Conservation (phyloP, 768 basidiomycete genomes). For the Hygrocybe punicea region DNA sequence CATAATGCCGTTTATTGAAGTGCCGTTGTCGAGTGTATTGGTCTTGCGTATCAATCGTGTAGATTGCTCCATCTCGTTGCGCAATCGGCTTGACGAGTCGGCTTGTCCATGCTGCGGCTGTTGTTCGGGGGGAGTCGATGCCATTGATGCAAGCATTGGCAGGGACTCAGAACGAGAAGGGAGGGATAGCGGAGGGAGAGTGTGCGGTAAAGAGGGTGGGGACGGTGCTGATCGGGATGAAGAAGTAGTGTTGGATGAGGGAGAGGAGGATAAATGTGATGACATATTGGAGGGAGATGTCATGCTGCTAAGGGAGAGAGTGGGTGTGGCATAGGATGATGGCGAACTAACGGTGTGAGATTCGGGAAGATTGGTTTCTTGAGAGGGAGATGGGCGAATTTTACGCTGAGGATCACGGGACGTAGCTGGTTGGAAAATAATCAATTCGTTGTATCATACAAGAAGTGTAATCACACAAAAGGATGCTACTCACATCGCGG, state of each 20-base stretch:
- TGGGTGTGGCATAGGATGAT: constrained; percentile 20
- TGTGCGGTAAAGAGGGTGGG: background rate
- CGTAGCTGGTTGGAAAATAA: constrained; percentile 20
- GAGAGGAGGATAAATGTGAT: background rate
- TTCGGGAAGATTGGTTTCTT: constrained; percentile 36
- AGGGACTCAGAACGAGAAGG: constrained; percentile 14
- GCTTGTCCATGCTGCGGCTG: no score
- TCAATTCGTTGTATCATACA: background rate
- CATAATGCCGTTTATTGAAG: background rate
- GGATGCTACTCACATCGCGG: constrained; percentile 12
- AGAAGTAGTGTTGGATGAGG: background rate
- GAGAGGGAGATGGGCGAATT: constrained; percentile 41
- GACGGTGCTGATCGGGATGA: background rate
- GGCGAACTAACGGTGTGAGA: constrained; percentile 16
- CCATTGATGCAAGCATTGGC: background rate
- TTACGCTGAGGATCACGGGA: constrained; percentile 27
- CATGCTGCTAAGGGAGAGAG: background rate
- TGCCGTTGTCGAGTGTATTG: background rate
- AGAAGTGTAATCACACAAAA: background rate
- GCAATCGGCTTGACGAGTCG: background rate
- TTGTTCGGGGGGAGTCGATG: constrained; percentile 16
- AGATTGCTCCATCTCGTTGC: background rate
- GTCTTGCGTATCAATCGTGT: background rate
- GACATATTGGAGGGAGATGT: background rate
- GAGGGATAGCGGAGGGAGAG: constrained; percentile 1